phyloP scores from a whole-genome alignment of 805 yeast genomes.

The Citeromyces matritensis region DNA sequence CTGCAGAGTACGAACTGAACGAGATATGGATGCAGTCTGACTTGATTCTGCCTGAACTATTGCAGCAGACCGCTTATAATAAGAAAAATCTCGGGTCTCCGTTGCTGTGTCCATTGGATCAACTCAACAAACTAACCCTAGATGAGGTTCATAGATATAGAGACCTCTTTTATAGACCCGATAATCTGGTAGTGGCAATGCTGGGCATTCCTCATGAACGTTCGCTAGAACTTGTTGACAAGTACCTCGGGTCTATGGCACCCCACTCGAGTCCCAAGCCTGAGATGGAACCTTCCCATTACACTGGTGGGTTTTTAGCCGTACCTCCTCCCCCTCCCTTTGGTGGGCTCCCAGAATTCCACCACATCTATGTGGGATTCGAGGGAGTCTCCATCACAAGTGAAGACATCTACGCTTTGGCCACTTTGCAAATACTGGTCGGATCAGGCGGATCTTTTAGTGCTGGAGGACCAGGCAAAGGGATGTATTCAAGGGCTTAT shows the following conservation, averaged over 20 bases:
- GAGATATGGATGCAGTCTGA: slow-evolving; percentile 81
- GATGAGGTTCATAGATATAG: slow-evolving; percentile 44
- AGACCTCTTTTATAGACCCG: slow-evolving; percentile 56
- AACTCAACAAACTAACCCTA: slow-evolving; percentile 38
- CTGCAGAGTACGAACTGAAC: slow-evolving; percentile 69
- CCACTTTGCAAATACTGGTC: slow-evolving; percentile 74
- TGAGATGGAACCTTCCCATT: slow-evolving; percentile 24
- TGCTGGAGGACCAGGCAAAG: slow-evolving; percentile 99
- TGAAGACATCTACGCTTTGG: slow-evolving; percentile 82
- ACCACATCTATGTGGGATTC: slow-evolving; percentile 76
- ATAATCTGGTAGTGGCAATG: slow-evolving; percentile 72
- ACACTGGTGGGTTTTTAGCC: slow-evolving; percentile 45
- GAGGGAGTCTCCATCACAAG: slow-evolving; percentile 76
- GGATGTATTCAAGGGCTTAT: slow-evolving; percentile 91
- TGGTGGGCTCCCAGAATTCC: slow-evolving; percentile 65
- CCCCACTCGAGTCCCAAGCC: slow-evolving; percentile 8
- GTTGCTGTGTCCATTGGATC: slow-evolving; percentile 62
- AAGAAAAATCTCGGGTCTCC: slow-evolving; percentile 76
- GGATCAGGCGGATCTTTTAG: slow-evolving; percentile 98
- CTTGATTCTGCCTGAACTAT: slow-evolving; percentile 73
- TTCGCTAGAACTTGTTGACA: slow-evolving; percentile 50
- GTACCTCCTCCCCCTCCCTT: slow-evolving; percentile 37
- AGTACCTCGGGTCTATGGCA: slow-evolving; percentile 51
- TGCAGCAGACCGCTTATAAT: slow-evolving; percentile 70
- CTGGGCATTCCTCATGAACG: slow-evolving; percentile 65